Conservation (phyloP, 306 rosid genomes). For the Vigna reflexopilosa region DNA sequence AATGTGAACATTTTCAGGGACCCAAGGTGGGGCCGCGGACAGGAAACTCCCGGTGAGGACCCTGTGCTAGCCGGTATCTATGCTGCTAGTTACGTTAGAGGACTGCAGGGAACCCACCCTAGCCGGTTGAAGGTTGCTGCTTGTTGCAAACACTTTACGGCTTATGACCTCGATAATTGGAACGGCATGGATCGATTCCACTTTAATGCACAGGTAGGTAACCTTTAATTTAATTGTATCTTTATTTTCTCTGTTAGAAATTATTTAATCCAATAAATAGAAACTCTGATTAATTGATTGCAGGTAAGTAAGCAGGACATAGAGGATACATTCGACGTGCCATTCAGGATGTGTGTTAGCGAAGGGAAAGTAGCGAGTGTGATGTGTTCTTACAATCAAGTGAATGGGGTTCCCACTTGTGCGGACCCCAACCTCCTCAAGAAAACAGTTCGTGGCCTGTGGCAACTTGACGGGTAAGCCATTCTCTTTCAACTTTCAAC, state of each 20-base stretch:
- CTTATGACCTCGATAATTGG: constrained; percentile 92
- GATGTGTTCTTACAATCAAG: constrained; percentile 95
- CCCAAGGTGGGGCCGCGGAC: constrained; percentile 98
- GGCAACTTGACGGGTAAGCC: constrained; percentile 83
- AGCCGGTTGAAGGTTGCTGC: constrained; percentile 88
- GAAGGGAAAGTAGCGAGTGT: constrained; percentile 94
- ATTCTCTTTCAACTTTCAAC: neutral
- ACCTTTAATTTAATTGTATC: neutral
- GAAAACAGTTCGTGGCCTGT: constrained; percentile 70
- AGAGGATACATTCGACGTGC: constrained; percentile 88
- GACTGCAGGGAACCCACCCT: constrained; percentile 77
- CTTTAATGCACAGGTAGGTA: constrained; percentile 92
- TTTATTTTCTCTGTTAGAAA: neutral
- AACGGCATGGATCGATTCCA: constrained; percentile 90
- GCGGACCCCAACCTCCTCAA: constrained; percentile 89
- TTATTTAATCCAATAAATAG: neutral
- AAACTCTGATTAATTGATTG: too few relatives aligned
- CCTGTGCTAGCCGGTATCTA: constrained; percentile 77
- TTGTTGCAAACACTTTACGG: constrained; percentile 88
- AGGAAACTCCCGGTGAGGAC: constrained; percentile 99
- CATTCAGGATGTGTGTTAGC: constrained; percentile 88
- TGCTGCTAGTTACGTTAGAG: constrained; percentile 76
- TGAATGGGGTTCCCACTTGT: constrained; percentile 95
- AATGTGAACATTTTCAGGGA: constrained; percentile 85
- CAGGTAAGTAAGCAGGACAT: constrained; percentile 89